Conservation (phyloP, 2,329 filamentous ascomycete genomes). For the Penicillium vulpinum region DNA sequence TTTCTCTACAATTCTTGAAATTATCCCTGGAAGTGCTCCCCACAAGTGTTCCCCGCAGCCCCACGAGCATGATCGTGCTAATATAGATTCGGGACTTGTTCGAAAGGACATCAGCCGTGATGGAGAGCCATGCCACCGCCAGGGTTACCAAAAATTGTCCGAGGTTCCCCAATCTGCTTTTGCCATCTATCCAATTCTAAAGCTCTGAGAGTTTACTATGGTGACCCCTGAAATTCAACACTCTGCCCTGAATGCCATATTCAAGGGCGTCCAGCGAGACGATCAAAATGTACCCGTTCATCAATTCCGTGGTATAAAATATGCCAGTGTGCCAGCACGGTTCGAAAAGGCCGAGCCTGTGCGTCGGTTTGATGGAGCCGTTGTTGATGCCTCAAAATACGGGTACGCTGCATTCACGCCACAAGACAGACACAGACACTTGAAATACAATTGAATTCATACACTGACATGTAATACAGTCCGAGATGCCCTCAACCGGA, state of each 20-base stretch:
- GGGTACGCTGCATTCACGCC: conserved; percentile 25
- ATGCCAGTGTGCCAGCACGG: conserved; percentile 31
- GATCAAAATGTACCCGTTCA: conserved; percentile 19
- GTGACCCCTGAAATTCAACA: conserved; percentile 24
- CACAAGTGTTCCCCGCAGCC: not conserved
- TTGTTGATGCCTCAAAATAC: conserved; percentile 38
- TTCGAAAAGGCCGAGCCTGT: conserved; percentile 33
- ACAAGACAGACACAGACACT: not conserved
- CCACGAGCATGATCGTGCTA: not conserved
- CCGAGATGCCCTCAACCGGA: conserved; percentile 46
- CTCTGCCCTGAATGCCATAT: conserved; percentile 26
- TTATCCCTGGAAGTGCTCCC: too few relatives aligned
- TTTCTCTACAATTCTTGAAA: too few relatives aligned
- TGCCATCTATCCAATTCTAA: not conserved
- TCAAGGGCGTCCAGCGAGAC: conserved; percentile 22
- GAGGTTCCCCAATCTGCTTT: not conserved
- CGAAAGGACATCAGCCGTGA: conserved; percentile 12
- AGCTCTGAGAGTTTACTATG: conserved; percentile 17
- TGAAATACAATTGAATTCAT: not conserved
- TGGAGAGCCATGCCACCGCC: not conserved
- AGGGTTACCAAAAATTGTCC: too few relatives aligned
- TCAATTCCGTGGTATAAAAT: conserved; percentile 35
- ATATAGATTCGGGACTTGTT: conserved; percentile 17
- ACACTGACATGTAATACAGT: conserved; percentile 27
- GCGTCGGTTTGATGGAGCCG: conserved; percentile 23